phyloP scores from a whole-genome alignment of 176 grass and related monocot genomes.

The Paspalum vaginatum region DNA sequence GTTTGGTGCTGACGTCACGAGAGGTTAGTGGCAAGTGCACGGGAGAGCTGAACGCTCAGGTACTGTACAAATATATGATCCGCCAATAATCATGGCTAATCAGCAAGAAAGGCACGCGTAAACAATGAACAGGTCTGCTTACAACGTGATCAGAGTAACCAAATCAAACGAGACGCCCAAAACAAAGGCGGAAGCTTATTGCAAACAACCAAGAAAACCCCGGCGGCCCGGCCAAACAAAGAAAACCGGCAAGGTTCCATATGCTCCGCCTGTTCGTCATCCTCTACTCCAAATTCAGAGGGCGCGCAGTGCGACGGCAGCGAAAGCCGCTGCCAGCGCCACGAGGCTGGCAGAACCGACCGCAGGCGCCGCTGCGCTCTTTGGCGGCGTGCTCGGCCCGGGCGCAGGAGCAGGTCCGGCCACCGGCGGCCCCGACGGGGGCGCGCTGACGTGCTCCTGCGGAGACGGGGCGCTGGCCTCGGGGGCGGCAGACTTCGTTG shows the following conservation, averaged over 20 bases:
- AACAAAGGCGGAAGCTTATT: no score
- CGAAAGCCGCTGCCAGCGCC: neutral
- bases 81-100: no score
- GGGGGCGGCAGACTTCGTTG: neutral
- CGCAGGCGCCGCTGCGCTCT: conserved; percentile 6
- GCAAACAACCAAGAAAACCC: no score
- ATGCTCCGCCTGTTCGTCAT: neutral
- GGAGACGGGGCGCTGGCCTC: neutral
- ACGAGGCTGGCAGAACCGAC: neutral
- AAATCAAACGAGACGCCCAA: no score
- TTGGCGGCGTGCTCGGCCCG: neutral
- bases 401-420: neutral
- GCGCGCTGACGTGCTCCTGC: neutral
- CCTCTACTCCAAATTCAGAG: conserved; percentile 9
- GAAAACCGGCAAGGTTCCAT: neutral
- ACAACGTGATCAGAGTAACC: no score
- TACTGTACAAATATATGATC: no score
- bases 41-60: no score
- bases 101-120: no score
- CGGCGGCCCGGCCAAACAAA: no score
- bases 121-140: no score
- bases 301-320: neutral
- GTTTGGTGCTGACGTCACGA: no score
- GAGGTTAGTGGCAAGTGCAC: no score
- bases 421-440: neutral